These are phyloP conservation scores for Andrographis paniculata DNA, from an alignment of 305 asterid species.

Conservation along the genomic window DNA sequence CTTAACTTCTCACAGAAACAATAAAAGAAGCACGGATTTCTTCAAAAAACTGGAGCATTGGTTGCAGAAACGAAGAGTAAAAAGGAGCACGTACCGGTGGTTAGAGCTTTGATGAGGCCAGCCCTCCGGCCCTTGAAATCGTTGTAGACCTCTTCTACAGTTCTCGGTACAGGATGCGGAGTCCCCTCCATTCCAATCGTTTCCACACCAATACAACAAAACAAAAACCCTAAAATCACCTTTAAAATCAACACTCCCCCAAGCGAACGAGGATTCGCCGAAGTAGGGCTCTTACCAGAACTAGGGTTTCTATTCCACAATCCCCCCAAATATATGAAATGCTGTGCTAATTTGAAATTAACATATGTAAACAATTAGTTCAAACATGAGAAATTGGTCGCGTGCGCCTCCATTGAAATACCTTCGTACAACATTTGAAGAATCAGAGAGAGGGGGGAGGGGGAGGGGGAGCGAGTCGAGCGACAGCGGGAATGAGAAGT, in stretches of 20 bases:
- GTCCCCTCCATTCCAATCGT: conserved; percentile 43
- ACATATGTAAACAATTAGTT: neutral
- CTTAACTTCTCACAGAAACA: neutral
- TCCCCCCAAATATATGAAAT: no score
- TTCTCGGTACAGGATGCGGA: conserved; percentile 48
- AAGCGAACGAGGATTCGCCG: conserved; percentile 5
- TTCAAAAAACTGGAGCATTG: neutral
- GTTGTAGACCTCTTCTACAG: conserved; percentile 69
- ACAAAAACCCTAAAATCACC: conserved; percentile 11
- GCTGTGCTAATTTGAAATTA: neutral
- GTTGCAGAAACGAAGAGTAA: neutral
- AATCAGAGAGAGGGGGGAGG: no score
- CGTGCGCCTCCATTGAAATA: no score
- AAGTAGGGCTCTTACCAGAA: conserved; percentile 26
- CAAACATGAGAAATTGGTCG: neutral
- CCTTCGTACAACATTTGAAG: no score
- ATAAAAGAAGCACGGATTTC: neutral
- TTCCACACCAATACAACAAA: conserved; percentile 12
- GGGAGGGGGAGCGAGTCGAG: no score
- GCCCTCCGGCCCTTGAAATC: conserved; percentile 70
- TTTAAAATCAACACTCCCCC: conserved; percentile 3
- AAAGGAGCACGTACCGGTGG: conserved; percentile 35
- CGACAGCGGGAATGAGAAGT: no score
- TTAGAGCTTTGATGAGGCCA: conserved; percentile 79
- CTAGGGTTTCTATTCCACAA: conserved; percentile 31